phyloP scores from a whole-genome alignment of 2,329 filamentous ascomycete species.

The Colletotrichum somersetense region DNA sequence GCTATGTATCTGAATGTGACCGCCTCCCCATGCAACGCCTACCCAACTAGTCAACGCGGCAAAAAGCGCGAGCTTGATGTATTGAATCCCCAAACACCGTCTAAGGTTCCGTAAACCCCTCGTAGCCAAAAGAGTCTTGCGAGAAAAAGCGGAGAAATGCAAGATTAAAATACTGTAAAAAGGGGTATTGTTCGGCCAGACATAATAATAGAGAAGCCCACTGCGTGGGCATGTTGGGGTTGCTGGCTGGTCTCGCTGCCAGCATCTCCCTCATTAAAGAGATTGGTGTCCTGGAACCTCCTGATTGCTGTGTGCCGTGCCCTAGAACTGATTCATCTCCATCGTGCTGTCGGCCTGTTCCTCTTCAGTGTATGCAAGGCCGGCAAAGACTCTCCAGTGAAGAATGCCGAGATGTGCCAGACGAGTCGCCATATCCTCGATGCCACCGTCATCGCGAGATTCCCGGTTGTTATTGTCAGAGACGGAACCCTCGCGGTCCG shows the following conservation, averaged over 20 bases:
- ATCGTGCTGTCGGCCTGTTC: constrained; percentile 51
- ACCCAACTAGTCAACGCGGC: constrained; percentile 26
- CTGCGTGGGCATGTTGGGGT: constrained; percentile 14
- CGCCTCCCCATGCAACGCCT: constrained; percentile 34
- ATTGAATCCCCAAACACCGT: constrained; percentile 39
- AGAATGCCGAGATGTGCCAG: constrained; percentile 86
- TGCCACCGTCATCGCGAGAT: constrained; percentile 63
- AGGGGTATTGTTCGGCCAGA: constrained; percentile 41
- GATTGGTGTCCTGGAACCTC: neutral
- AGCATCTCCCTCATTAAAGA: constrained; percentile 22
- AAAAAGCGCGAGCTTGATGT: constrained; percentile 32
- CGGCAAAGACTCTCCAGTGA: constrained; percentile 91
- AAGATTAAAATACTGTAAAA: constrained; percentile 42
- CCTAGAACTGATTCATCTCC: constrained; percentile 47
- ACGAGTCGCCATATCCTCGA: constrained; percentile 79
- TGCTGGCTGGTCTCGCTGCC: constrained; percentile 18
- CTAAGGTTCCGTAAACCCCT: constrained; percentile 33
- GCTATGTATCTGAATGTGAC: constrained; percentile 40
- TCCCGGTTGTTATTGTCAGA: constrained; percentile 53
- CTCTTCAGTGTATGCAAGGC: constrained; percentile 74
- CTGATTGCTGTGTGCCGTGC: neutral
- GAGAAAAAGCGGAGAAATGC: constrained; percentile 34
- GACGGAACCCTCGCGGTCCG: constrained; percentile 47
- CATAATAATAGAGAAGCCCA: constrained; percentile 37
- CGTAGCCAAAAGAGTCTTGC: constrained; percentile 34